phyloP scores from a whole-genome alignment of 306 rosid genomes.

The Begonia peltatifolia region DNA sequence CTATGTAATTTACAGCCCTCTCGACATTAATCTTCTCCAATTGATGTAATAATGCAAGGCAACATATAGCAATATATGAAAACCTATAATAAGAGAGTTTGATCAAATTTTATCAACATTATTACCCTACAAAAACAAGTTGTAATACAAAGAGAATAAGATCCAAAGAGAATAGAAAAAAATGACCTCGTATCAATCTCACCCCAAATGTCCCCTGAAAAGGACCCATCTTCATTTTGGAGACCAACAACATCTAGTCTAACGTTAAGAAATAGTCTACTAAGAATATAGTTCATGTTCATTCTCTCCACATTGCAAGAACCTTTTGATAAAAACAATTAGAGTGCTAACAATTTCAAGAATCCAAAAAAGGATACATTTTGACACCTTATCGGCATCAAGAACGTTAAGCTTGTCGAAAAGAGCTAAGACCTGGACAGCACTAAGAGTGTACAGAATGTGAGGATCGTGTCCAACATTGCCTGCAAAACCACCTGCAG shows the following conservation, averaged over 20 bases:
- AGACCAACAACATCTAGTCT: conserved; percentile 51
- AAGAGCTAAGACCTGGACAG: conserved; percentile 70
- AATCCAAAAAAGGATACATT: conserved; percentile 52
- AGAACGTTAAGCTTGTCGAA: conserved; percentile 50
- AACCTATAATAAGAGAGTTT: conserved; percentile 27
- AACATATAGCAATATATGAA: conserved; percentile 63
- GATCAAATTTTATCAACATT: conserved; percentile 3
- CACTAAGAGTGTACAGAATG: conserved; percentile 67
- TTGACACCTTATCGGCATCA: conserved; percentile 55
- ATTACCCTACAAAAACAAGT: neutral
- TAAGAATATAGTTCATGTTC: neutral
- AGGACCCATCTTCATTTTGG: conserved; percentile 87
- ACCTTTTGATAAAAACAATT: too few relatives aligned
- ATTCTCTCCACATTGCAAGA: neutral
- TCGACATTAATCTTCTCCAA: conserved; percentile 68
- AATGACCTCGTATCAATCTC: conserved; percentile 75
- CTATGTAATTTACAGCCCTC: conserved; percentile 64
- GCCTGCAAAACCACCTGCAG: conserved; percentile 79
- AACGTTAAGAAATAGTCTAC: conserved; percentile 23
- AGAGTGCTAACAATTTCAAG: too few relatives aligned
- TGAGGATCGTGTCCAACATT: conserved; percentile 81
- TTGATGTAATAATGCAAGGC: conserved; percentile 43
- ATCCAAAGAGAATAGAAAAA: conserved; percentile 4
- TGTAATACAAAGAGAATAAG: neutral
- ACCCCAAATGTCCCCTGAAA: conserved; percentile 93